Percentiles rank a stretch among this genome's conserved stretches.
phyloP scores from a whole-genome alignment of 768 basidiomycete species.

The Lactifluus hygrophoroides region DNA sequence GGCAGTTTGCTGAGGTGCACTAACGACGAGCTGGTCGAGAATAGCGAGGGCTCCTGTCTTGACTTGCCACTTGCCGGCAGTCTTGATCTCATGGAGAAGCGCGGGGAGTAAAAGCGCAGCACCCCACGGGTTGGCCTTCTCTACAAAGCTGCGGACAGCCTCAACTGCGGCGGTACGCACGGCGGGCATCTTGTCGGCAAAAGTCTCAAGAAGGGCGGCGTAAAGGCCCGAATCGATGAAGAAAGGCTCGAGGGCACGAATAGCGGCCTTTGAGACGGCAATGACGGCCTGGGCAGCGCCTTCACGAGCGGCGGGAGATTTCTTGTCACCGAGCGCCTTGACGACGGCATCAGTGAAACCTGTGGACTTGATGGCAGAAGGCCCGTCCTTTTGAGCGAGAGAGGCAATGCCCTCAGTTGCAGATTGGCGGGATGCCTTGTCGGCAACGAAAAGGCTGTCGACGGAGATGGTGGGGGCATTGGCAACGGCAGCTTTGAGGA shows the following conservation, averaged over 20 bases:
- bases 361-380: constrained; percentile 58
- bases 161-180: constrained; percentile 79
- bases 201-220: constrained; percentile 77
- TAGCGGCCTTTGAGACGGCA: constrained; percentile 47
- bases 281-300: constrained; percentile 70
- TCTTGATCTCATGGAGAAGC: constrained; percentile 89
- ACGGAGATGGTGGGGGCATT: constrained; percentile 44
- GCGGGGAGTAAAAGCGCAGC: constrained; percentile 73
- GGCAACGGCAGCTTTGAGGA: constrained; percentile 51
- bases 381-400: constrained; percentile 77
- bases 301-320: constrained; percentile 85
- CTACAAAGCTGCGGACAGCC: constrained; percentile 68
- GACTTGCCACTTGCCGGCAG: constrained; percentile 95
- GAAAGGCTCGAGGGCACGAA: constrained; percentile 79
- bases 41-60: constrained; percentile 81
- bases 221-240: constrained; percentile 85
- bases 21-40: constrained; percentile 80
- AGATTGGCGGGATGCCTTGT: constrained; percentile 72
- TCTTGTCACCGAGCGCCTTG: constrained; percentile 92
- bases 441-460: constrained; percentile 69
- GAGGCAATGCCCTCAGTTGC: constrained; percentile 64
- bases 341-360: constrained; percentile 65
- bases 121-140: constrained; percentile 85
- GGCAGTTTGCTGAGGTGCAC: constrained; percentile 75
- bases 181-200: constrained; percentile 91